Percentiles rank a stretch among this genome's conserved stretches.
phyloP scores from a whole-genome alignment of 805 yeast species.

The Zygosaccharomyces bailii region DNA sequence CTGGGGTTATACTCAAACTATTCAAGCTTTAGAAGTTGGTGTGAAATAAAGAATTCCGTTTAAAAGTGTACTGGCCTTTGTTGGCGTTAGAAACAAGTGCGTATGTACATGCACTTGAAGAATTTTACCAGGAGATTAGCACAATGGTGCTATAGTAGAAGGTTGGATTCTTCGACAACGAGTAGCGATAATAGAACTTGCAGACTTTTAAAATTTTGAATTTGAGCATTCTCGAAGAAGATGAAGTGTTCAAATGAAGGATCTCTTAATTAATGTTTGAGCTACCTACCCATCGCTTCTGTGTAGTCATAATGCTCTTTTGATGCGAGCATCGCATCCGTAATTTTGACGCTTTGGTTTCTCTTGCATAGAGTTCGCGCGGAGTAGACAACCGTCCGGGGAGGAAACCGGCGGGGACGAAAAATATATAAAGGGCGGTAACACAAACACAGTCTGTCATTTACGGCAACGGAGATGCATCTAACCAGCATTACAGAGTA shows the following conservation, averaged over 20 bases:
- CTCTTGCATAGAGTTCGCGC: not conserved
- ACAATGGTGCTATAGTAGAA: not conserved
- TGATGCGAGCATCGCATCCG: not conserved
- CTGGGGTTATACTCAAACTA: not conserved
- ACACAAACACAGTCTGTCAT: not conserved
- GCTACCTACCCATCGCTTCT: not conserved
- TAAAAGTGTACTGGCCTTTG: not conserved
- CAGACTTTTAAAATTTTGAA: not conserved
- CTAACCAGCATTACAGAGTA: no score
- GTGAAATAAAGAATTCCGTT: not conserved
- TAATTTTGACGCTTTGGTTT: no score
- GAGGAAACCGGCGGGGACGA: not conserved
- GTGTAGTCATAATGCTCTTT: not conserved
- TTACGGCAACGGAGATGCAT: not conserved
- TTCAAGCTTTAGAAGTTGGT: not conserved
- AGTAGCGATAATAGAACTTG: not conserved
- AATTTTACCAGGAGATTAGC: not conserved
- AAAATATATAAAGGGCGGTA: no score
- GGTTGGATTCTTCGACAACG: not conserved
- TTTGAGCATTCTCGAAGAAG: no score
- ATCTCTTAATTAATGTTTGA: not conserved
- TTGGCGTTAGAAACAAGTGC: not conserved
- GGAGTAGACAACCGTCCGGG: not conserved
- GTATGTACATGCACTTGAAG: not conserved
- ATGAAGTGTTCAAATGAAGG: no score